phyloP scores from a whole-genome alignment of 805 yeast genomes.

The Candida namnaoensis region DNA sequence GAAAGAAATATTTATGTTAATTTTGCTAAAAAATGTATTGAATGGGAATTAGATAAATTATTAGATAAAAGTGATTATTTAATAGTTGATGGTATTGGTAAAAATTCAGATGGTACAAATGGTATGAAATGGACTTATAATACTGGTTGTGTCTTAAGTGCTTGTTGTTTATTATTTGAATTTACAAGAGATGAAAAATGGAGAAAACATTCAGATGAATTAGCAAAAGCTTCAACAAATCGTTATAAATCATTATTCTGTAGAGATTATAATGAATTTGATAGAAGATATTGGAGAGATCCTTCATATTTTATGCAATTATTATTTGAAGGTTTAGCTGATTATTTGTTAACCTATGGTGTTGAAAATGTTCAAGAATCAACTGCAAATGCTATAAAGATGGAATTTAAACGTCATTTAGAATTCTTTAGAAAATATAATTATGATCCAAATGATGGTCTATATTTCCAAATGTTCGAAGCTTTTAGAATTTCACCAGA shows the following conservation, averaged over 20 bases:
- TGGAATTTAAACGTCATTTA: constrained; percentile 44
- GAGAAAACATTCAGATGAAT: constrained; percentile 21
- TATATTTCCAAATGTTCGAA: constrained; percentile 52
- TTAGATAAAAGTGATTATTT: constrained; percentile 47
- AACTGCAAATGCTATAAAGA: constrained; percentile 18
- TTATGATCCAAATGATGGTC: constrained; percentile 48
- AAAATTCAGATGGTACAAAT: constrained; percentile 30
- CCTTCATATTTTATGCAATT: constrained; percentile 55
- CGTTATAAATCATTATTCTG: constrained; percentile 49
- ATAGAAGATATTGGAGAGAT: constrained; percentile 56
- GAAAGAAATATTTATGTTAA: constrained; percentile 38
- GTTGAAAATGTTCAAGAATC: constrained; percentile 28
- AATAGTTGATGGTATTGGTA: constrained; percentile 50
- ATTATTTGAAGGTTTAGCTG: constrained; percentile 60
- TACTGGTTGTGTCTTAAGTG: constrained; percentile 56
- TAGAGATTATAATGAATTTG: constrained; percentile 41
- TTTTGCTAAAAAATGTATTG: constrained; percentile 52
- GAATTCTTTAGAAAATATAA: constrained; percentile 47
- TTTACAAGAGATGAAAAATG: constrained; percentile 44
- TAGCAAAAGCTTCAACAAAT: constrained; percentile 51
- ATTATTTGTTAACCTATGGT: constrained; percentile 41
- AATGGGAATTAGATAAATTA: constrained; percentile 45
- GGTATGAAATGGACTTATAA: constrained; percentile 59
- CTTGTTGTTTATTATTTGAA: constrained; percentile 39
- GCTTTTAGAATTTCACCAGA: constrained; percentile 44